These are phyloP conservation scores for Auxenochlorella pyrenoidosa DNA, from an alignment of 139 green algal species.

Conservation along the genomic window DNA sequence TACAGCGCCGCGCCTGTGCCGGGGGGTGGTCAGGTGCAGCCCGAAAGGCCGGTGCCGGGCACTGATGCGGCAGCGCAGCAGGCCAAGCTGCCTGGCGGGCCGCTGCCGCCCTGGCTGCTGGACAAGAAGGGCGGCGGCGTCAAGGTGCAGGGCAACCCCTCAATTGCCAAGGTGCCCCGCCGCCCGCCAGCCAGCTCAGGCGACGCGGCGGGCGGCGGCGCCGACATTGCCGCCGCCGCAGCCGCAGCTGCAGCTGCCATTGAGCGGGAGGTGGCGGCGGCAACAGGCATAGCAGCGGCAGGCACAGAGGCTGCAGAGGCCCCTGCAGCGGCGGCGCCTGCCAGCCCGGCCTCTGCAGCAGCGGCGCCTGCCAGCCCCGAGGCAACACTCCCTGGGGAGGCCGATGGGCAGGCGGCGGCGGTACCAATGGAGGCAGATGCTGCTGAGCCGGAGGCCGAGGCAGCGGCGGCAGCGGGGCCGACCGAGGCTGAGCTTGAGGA, in stretches of 20 bases:
- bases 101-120: conserved; percentile 21
- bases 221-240: not conserved
- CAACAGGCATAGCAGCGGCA: too few species aligned
- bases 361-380: not conserved
- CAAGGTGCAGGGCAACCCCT: conserved; percentile 27
- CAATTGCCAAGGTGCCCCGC: conserved; percentile 10
- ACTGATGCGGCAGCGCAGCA: not conserved
- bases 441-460: not conserved
- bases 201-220: not conserved
- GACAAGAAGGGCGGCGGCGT: conserved; percentile 5
- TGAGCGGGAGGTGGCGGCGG: too few species aligned
- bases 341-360: not conserved
- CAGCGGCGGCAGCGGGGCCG: not conserved
- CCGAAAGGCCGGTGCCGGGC: not conserved
- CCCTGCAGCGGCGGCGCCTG: not conserved
- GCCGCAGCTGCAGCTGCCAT: not conserved
- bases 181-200: not conserved
- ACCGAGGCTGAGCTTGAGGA: conserved; percentile 3
- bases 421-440: not conserved
- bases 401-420: not conserved
- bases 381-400: not conserved
- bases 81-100: not conserved
- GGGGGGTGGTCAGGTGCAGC: too few species aligned
- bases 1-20: not conserved
- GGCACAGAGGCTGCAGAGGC: too few species aligned